Base-by-base conservation (phyloP, 2,329 filamentous ascomycete species). In the Exophiala alcalophila region DNA sequence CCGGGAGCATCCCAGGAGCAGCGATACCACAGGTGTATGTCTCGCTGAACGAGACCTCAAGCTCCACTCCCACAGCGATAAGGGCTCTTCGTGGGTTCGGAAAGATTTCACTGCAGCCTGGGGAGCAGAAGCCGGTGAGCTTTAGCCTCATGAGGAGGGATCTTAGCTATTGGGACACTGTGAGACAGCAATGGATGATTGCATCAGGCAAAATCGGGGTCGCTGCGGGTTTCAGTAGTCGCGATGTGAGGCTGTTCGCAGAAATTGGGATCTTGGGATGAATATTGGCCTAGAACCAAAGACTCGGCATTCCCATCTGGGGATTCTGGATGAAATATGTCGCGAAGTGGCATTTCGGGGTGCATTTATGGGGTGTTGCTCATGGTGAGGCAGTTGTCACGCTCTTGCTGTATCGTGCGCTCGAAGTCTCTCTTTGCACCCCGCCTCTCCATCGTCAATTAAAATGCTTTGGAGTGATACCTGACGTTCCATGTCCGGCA, bases 21-120 rank as follows among this genome's bases (percentile, higher is more conserved):
- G 84, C 87, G 59, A 74, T 92, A 1, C 74, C 81, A 0, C 86
- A 92, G 70, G 66, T 89, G 10, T 76, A 54, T 25, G 34, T 53
- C 64, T 71, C 33, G 70, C 72, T 4, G 54, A 64, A 21, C 64
- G 65, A 15, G 16, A 21, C 41, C 3, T 15, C 26, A 8, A 27
- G 63, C 61, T 4, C 50, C 62, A 2, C 61, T 80, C 87, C 25
- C 72, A 30, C 63, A 61, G 77, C 81, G 3, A 65, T 70, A 3
- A 68, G 74, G 18, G 72, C 81, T 2, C 67, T 84, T 4, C 69
- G 81, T 12, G 79, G 81, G 4, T 84, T 84, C 54, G 71, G 72
- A 45, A 83, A 84, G 63, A 65, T 80, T 4, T 59, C 59, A 11
- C 58, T 85, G 12, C 64, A 63, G 3, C 58, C 70, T 0, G 74